A percentile compares a stretch with the other conserved stretches of the same genome.
Evolutionary conservation across 2,329 filamentous ascomycete species (phyloP).

Genomic region (Arthrobotrys entomopaga): DNA sequence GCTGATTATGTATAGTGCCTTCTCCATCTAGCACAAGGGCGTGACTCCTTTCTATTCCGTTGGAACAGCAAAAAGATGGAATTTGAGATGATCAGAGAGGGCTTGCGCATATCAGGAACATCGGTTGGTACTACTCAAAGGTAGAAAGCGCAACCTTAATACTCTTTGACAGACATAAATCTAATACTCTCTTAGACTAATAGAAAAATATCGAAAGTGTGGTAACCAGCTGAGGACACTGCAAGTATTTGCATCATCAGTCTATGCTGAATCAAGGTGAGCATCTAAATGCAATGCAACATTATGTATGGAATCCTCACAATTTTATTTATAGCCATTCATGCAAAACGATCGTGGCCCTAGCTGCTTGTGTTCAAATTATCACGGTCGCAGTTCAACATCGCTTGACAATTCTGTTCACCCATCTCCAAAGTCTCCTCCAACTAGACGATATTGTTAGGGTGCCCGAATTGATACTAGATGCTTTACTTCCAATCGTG

Average conservation of each 20-base stretch:
- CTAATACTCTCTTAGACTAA: conserved; percentile 65
- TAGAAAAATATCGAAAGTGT: conserved; percentile 61
- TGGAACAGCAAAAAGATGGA: conserved; percentile 68
- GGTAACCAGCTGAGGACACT: conserved; percentile 59
- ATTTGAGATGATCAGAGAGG: conserved; percentile 66
- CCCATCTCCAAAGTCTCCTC: conserved; percentile 56
- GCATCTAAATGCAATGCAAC: conserved; percentile 33
- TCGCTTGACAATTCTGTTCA: conserved; percentile 56
- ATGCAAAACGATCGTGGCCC: conserved; percentile 56
- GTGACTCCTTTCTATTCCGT: conserved; percentile 76
- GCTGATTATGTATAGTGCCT: conserved; percentile 65
- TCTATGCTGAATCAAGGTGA: conserved; percentile 38
- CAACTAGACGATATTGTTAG: conserved; percentile 56
- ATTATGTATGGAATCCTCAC: background rate
- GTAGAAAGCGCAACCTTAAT: conserved; percentile 16
- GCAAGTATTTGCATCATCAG: conserved; percentile 25
- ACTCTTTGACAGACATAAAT: background rate
- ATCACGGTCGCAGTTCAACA: conserved; percentile 57
- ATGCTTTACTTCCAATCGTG: conserved; percentile 61
- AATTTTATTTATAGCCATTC: conserved; percentile 5
- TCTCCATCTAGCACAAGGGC: conserved; percentile 74
- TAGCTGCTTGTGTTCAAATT: conserved; percentile 57
- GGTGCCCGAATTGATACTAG: conserved; percentile 58
- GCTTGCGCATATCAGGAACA: conserved; percentile 66
- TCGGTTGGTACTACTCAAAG: conserved; percentile 63